phyloP scores from a whole-genome alignment of 805 yeast genomes.

The Dipodascus geniculatus region DNA sequence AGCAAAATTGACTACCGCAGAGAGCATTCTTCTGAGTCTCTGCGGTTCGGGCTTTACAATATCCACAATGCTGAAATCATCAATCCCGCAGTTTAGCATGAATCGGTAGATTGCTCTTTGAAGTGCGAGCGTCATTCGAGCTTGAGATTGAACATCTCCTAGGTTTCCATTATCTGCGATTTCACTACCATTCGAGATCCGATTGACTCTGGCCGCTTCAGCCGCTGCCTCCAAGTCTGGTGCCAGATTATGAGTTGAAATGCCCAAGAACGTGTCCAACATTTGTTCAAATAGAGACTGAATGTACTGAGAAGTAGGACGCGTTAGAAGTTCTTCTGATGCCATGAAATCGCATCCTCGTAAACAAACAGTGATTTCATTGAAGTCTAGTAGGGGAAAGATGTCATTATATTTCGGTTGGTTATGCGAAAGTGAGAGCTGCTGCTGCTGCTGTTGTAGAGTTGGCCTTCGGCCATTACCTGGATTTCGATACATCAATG shows the following conservation, averaged over 20 bases:
- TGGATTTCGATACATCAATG: neutral
- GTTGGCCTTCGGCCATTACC: neutral
- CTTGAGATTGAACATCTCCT: slow-evolving; percentile 28
- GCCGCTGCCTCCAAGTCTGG: slow-evolving; percentile 23
- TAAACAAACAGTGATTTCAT: slow-evolving; percentile 47
- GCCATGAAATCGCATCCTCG: slow-evolving; percentile 45
- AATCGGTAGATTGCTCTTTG: slow-evolving; percentile 52
- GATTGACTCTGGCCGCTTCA: slow-evolving; percentile 18
- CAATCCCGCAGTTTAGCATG: slow-evolving; percentile 60
- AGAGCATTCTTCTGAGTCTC: slow-evolving; percentile 52
- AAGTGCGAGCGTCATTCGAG: slow-evolving; percentile 38
- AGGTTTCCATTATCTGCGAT: slow-evolving; percentile 27
- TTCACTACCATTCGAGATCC: slow-evolving; percentile 16
- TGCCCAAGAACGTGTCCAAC: slow-evolving; percentile 47
- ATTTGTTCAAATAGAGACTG: slow-evolving; percentile 47
- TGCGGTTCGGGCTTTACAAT: slow-evolving; percentile 64
- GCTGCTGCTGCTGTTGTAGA: neutral
- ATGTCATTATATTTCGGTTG: neutral
- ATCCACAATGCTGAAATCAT: slow-evolving; percentile 67
- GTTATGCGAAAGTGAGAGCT: neutral
- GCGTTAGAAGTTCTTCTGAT: slow-evolving; percentile 44
- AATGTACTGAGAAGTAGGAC: slow-evolving; percentile 47
- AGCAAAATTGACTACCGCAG: slow-evolving; percentile 80
- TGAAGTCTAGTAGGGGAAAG: slow-evolving; percentile 50
- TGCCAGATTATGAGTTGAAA: slow-evolving; percentile 27